Evolutionary conservation across 176 grass and related monocot species (phyloP), one percentile per base, ranked within the genome.

Genomic region (Rhynchospora breviuscula): DNA sequence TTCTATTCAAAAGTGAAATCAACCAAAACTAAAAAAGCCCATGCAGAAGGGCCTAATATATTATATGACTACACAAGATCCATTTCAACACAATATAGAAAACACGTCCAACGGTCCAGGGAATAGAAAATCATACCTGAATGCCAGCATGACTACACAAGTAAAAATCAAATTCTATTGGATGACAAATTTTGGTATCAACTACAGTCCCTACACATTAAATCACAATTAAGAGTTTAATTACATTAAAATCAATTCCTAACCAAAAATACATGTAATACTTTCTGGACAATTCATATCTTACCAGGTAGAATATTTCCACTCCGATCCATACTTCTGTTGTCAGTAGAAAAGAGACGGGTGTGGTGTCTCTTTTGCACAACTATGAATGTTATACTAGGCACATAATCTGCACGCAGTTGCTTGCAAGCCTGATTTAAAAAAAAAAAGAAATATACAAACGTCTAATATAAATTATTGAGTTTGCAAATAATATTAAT

Each of bases 361-460:
- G 92, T 94, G 63, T 98, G 92, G 33, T 98, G 90, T 72, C 95
- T 86, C 79, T 98, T 98, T 87, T 94, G 92, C 43, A 97, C 92
- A n/a, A 94, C 85, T 70, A 97, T 88, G 67, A 97, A 97, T 60
- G 95, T 94, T 53, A 97, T 87, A 2, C 75, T 25, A 15, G 92
- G 89, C 62, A 85, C 76, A 57, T 89, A 89, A 21, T 88, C 67
- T 14, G 54, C 66, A 83, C 89, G 91, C 22, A 94, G 74, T 10
- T 84, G 22, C 79, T 88, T 87, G 88, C 95, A 98, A 9, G 95
- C 90, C 95, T 70, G 89, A 73, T 59, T 6, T 43, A 17, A 8
- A 19, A 9, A 76, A 54, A 77, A 80, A 64, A 56, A 63, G 61
- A 6, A 8, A 46, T 70, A 18, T 46, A 46, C 51, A 51, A 19